Percentiles rank a stretch among this genome's conserved stretches.
Conservation (phyloP, 208 protist genomes). For the Leptomonas pyrrhocoris region DNA sequence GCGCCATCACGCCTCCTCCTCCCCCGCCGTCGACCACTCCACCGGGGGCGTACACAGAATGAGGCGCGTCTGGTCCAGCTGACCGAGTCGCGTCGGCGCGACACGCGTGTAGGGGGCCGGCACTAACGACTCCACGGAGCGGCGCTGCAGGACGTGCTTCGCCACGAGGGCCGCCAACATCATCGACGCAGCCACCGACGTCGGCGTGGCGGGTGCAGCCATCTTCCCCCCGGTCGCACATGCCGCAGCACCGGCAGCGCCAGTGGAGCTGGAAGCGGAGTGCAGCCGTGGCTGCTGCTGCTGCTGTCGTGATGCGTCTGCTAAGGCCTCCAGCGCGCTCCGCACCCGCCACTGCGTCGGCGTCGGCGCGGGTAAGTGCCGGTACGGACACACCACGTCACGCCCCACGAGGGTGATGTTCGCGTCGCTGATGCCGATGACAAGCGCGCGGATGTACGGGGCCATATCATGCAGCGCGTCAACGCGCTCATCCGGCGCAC, state of each 20-base stretch:
- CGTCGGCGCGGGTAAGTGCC: slow-evolving; percentile 17
- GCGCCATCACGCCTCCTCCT: not conserved
- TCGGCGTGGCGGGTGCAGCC: not conserved
- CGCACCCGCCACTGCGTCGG: slow-evolving; percentile 18
- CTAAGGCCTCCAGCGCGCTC: slow-evolving; percentile 15
- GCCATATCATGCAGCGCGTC: slow-evolving; percentile 2
- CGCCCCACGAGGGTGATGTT: slow-evolving; percentile 54
- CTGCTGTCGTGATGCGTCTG: slow-evolving; percentile 4
- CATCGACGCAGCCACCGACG: not conserved
- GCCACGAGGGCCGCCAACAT: slow-evolving; percentile 4
- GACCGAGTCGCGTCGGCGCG: slow-evolving; percentile 22
- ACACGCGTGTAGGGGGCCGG: slow-evolving; percentile 17
- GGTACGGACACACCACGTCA: slow-evolving; percentile 76
- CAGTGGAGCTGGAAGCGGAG: not conserved
- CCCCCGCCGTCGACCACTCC: slow-evolving; percentile 1
- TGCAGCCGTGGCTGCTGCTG: not conserved
- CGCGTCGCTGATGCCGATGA: slow-evolving; percentile 70
- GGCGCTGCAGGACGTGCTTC: slow-evolving; percentile 5
- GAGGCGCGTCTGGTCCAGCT: slow-evolving; percentile 36
- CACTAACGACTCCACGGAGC: slow-evolving; percentile 18
- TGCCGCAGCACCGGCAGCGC: not conserved
- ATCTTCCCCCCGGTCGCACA: not conserved
- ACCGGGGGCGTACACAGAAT: slow-evolving; percentile 28
- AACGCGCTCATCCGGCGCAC: not conserved
- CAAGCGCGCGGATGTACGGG: slow-evolving; percentile 22